Conservation (phyloP, 2,329 filamentous ascomycete genomes). For the Fusarium clavum region DNA sequence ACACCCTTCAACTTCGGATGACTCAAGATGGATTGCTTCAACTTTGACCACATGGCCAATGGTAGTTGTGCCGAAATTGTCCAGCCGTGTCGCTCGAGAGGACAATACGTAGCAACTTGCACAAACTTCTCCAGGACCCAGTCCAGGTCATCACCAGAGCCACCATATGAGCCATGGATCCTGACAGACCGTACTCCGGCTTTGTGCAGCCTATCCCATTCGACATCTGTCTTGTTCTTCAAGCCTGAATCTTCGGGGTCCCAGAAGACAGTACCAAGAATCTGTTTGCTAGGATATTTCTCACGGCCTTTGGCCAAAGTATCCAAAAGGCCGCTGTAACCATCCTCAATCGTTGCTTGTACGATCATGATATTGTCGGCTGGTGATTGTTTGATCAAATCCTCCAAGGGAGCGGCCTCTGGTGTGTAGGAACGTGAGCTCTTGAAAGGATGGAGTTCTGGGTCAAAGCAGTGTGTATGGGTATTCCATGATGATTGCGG, state of each 20-base stretch:
- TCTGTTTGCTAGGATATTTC: background rate
- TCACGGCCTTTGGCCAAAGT: background rate
- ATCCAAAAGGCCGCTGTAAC: background rate
- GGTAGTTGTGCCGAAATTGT: conserved; percentile 6
- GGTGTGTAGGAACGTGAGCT: conserved; percentile 2
- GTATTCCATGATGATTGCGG: conserved; percentile 1
- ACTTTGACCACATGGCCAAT: background rate
- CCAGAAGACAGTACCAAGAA: background rate
- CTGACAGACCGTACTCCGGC: background rate
- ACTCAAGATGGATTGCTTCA: background rate
- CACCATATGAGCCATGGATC: conserved; percentile 13
- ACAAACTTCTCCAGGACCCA: background rate
- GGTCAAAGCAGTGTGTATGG: conserved; percentile 11
- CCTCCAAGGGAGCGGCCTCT: background rate
- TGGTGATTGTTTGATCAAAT: background rate
- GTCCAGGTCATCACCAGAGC: background rate
- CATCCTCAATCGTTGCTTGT: conserved; percentile 17
- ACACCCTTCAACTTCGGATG: background rate
- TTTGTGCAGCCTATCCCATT: background rate
- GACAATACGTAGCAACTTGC: background rate
- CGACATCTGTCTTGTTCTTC: background rate
- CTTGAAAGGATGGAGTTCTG: background rate
- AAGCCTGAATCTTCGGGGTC: background rate
- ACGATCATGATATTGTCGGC: conserved; percentile 7
- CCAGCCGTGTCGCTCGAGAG: background rate